Base-by-base conservation (phyloP, 2,329 filamentous ascomycete genomes). In the Huntiella omanensis region DNA sequence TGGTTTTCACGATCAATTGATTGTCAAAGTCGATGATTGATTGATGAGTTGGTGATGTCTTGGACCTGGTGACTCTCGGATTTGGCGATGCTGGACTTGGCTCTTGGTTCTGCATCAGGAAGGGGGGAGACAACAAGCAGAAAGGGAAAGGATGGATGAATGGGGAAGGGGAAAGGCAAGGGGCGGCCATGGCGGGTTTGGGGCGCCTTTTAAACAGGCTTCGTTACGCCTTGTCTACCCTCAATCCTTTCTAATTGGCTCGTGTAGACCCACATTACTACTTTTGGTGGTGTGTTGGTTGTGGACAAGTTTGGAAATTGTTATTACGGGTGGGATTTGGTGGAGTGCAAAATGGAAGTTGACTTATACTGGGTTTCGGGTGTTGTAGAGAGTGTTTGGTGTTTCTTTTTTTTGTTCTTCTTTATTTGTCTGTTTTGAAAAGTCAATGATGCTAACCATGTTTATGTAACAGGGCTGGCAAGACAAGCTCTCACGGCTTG, bases 401-500 rank as follows among this genome's bases (percentile, higher is more conserved):
- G 22, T 28, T 28, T 28, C n/a, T 28, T 28, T 19, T 19, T 19
- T 5, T 19, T 4, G 5, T 19, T 28, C 22, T 28, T 28, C 22
- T 28, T 10, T 28, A 28, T 28, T 28, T 28, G 22, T 28, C 39
- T 40, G 13, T 17, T 28, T n/a, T 17, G 22, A 32, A 33, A 43
- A 22, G 39, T 41, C 32, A 4, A 12, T 43, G 5, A 49, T 52
- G 22, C 22, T 28, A 28, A 28, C 22, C 22, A 28, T 28, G 22
- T 12, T 22, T 12, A 28, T 19, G 6, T 19, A 41, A 15, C 56
- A 96, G 87, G 83, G 80, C 65, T 98, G 91, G 91, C 87, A 96
- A 68, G 71, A 79, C 56, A 95, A 92, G 63, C 71, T 98, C 33
- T 82, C 87, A 1, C 76, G 77, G 54, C 77, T 92, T 53, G 77